phyloP scores from a whole-genome alignment of 306 rosid genomes.

The Corylus avellana region DNA sequence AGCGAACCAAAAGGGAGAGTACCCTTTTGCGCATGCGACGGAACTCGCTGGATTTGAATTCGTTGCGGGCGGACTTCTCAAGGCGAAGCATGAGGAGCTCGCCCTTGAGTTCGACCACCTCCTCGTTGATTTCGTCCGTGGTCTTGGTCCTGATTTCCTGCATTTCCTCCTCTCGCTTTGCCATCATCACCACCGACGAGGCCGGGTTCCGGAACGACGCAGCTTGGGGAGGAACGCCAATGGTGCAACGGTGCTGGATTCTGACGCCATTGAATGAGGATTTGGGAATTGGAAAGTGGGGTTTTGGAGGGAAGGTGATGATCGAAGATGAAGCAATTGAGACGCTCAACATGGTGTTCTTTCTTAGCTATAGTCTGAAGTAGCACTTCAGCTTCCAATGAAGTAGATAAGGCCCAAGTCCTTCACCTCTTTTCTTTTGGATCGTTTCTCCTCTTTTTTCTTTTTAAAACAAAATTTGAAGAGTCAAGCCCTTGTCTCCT shows the following conservation, averaged over 20 bases:
- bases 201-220: constrained; percentile 30
- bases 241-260: constrained; percentile 35
- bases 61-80: constrained; percentile 76
- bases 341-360: constrained; percentile 45
- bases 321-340: constrained; percentile 45
- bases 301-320: constrained; percentile 33
- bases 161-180: constrained; percentile 73
- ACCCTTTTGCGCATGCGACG: constrained; percentile 88
- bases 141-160: constrained; percentile 67
- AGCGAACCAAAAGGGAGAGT: not conserved
- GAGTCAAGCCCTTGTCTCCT: no score
- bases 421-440: accelerated
- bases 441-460: not conserved
- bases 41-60: constrained; percentile 86
- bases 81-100: constrained; percentile 91
- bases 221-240: constrained; percentile 30
- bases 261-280: constrained; percentile 51
- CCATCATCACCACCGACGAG: constrained; percentile 73
- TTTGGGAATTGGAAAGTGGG: constrained; percentile 29
- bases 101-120: constrained; percentile 84
- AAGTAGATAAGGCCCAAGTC: not conserved
- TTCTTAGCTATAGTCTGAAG: not conserved
- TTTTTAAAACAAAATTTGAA: not conserved
- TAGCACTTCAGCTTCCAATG: not conserved
- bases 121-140: constrained; percentile 77